phyloP scores from a whole-genome alignment of 225 moss, liverwort and hornwort species.

The Pseudoscleropodium purum region DNA sequence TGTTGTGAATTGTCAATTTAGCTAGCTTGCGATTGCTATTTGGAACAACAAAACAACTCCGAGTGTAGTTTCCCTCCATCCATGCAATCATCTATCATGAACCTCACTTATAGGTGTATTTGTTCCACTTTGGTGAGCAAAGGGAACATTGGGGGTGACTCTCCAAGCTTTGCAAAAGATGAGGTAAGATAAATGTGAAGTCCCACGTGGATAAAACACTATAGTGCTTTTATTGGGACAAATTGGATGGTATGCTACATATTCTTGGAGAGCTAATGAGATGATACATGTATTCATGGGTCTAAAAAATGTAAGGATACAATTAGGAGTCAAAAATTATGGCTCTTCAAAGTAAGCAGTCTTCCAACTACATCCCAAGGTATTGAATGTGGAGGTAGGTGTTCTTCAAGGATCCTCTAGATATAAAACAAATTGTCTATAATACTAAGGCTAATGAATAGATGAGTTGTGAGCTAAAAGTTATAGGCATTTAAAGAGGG shows the following conservation, averaged over 20 bases:
- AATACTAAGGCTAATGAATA: not conserved
- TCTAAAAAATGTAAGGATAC: rapidly evolving
- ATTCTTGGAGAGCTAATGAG: rapidly evolving
- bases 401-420: too few relatives aligned
- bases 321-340: not conserved
- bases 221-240: rapidly evolving
- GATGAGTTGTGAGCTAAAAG: not conserved
- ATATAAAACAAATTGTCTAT: not conserved
- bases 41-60: too few relatives aligned
- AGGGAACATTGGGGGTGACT: rapidly evolving
- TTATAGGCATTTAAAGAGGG: rapidly evolving
- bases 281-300: rapidly evolving
- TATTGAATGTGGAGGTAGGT: too few relatives aligned
- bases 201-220: rapidly evolving
- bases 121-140: not conserved
- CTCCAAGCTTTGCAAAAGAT: rapidly evolving
- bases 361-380: rapidly evolving
- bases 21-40: too few relatives aligned
- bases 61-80: too few relatives aligned
- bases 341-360: not conserved
- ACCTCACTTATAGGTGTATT: rapidly evolving
- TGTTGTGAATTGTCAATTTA: too few relatives aligned
- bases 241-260: rapidly evolving
- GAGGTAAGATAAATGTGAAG: rapidly evolving
- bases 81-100: too few relatives aligned